phyloP scores from a whole-genome alignment of 768 basidiomycete species.

The Kwoniella dejecticola region DNA sequence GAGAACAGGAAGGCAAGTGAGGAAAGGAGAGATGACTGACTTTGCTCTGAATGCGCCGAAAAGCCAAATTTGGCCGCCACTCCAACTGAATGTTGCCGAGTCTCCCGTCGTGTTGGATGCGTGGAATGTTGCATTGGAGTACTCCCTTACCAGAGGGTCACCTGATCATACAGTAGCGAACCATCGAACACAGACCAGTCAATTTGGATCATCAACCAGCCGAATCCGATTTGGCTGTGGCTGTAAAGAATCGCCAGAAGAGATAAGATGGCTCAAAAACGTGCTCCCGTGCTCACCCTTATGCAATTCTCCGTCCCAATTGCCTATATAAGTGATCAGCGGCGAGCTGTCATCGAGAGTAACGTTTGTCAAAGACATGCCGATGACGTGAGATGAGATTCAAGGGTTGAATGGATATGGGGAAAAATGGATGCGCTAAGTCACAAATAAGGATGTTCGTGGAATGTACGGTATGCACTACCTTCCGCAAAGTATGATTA shows the following conservation, averaged over 20 bases:
- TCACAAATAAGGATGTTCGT: too few relatives aligned
- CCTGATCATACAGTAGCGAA: neutral
- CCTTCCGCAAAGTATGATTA: too few relatives aligned
- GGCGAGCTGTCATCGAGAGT: conserved; percentile 4
- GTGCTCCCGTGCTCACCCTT: neutral
- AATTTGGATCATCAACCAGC: too few relatives aligned
- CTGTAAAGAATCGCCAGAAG: neutral
- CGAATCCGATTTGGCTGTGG: too few relatives aligned
- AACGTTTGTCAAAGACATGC: conserved; percentile 1
- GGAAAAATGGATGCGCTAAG: too few relatives aligned
- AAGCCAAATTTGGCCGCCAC: neutral
- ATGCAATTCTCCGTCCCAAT: conserved; percentile 1
- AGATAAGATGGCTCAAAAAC: neutral
- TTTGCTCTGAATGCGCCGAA: conserved; percentile 9
- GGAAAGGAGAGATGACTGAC: neutral
- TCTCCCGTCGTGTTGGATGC: neutral
- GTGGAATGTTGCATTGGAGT: conserved; percentile 2
- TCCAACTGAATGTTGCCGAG: neutral
- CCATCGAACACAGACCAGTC: neutral
- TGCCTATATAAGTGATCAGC: conserved; percentile 1
- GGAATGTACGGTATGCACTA: too few relatives aligned
- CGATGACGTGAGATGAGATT: neutral
- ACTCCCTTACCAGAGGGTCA: conserved; percentile 4
- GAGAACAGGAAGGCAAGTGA: neutral
- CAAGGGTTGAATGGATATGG: too few relatives aligned